Conservation (phyloP, 2,329 filamentous ascomycete species). For the Colletotrichum siamense region DNA sequence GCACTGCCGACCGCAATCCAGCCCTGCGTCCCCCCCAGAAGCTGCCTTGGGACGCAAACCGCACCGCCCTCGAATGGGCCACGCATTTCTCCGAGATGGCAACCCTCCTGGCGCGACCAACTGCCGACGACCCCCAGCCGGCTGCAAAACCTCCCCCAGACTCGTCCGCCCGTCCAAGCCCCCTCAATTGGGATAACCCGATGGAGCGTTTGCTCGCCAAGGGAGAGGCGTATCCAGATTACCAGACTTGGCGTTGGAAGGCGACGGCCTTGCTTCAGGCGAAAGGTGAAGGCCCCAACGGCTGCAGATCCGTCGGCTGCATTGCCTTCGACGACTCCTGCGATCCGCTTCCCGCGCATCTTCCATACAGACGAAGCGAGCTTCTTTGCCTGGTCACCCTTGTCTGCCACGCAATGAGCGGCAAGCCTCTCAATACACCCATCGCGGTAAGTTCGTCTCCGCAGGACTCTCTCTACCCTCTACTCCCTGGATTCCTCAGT, state of each 20-base stretch:
- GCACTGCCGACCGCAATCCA: neutral
- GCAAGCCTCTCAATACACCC: neutral
- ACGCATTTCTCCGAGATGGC: neutral
- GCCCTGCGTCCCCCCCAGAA: neutral
- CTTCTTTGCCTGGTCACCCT: neutral
- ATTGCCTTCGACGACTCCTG: neutral
- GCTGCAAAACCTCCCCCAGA: neutral
- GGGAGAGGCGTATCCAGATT: neutral
- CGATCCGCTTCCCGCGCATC: neutral
- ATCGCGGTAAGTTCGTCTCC: neutral
- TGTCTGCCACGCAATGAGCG: neutral
- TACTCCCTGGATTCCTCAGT: neutral
- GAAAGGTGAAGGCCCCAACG: neutral
- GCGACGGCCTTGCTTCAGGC: neutral
- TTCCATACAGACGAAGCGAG: neutral
- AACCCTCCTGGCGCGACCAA: neutral
- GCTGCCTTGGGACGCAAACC: neutral
- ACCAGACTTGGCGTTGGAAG: neutral
- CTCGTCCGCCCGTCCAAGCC: neutral
- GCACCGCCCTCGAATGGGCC: neutral
- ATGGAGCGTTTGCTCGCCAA: neutral
- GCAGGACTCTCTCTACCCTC: neutral
- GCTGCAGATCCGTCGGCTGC: neutral
- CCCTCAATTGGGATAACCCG: neutral
- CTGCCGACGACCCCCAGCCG: neutral